phyloP scores from a whole-genome alignment of 768 basidiomycete genomes.

The Boletales sp. region DNA sequence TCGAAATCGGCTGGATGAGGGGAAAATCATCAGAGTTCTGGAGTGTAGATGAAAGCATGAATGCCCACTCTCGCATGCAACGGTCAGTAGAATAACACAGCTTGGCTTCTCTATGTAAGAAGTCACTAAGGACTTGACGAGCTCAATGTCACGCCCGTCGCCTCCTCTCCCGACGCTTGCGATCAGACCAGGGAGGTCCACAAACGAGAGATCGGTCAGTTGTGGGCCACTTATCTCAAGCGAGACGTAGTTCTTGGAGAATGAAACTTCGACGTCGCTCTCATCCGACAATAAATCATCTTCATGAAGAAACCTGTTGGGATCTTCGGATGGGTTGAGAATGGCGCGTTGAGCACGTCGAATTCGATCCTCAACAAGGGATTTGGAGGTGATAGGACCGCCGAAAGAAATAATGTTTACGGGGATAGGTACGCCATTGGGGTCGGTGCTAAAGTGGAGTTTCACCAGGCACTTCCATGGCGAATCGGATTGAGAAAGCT shows the following conservation, averaged over 20 bases:
- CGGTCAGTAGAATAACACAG: slow-evolving; percentile 66
- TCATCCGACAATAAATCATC: slow-evolving; percentile 6
- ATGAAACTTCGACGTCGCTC: slow-evolving; percentile 26
- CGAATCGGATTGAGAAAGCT: slow-evolving; percentile 37
- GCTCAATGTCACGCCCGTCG: slow-evolving; percentile 52
- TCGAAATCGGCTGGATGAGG: slow-evolving; percentile 65
- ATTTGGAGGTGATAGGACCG: slow-evolving; percentile 44
- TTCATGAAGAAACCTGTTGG: slow-evolving; percentile 11
- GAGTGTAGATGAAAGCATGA: slow-evolving; percentile 7
- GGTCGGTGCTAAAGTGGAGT: slow-evolving; percentile 43
- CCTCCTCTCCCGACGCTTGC: slow-evolving; percentile 50
- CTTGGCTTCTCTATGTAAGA: slow-evolving; percentile 63
- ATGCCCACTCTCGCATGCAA: slow-evolving; percentile 39
- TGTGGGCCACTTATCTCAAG: slow-evolving; percentile 56
- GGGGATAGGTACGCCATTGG: slow-evolving; percentile 34
- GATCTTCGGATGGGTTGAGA: slow-evolving; percentile 46
- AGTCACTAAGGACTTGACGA: slow-evolving; percentile 55
- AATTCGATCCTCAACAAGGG: slow-evolving; percentile 61
- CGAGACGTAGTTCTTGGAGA: slow-evolving; percentile 56
- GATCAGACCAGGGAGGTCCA: slow-evolving; percentile 63
- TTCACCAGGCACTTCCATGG: slow-evolving; percentile 53
- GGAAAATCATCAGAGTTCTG: slow-evolving; percentile 30
- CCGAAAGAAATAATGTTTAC: slow-evolving; percentile 44
- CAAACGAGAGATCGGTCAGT: slow-evolving; percentile 62
- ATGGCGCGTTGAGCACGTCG: slow-evolving; percentile 64